These are phyloP conservation scores for Fusarium sp. DNA, from an alignment of 2,329 filamentous ascomycete genomes.

Conservation along the genomic window DNA sequence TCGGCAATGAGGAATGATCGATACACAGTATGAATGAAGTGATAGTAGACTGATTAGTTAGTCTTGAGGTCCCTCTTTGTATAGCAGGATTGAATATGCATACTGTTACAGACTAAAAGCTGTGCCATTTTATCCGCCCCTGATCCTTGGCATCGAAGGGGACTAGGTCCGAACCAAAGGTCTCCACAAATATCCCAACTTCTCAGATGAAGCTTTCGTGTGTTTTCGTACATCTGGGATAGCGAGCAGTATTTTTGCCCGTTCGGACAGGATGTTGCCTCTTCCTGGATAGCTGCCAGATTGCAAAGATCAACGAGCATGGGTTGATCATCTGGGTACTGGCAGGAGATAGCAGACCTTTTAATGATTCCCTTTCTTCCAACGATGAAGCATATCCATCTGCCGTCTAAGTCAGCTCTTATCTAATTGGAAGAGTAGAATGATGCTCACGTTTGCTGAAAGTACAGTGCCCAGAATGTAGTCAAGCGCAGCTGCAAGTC, in stretches of 20 bases:
- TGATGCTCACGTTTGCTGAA: background rate
- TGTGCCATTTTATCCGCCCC: background rate
- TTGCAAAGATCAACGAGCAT: background rate
- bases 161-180: background rate
- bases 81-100: rapidly evolving
- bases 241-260: rapidly evolving
- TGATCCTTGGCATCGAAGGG: background rate
- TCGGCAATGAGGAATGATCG: background rate
- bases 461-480: background rate
- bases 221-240: background rate
- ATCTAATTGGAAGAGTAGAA: rapidly evolving
- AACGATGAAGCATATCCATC: background rate
- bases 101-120: background rate
- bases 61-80: rapidly evolving
- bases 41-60: rapidly evolving
- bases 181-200: background rate
- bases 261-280: background rate
- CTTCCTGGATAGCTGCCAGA: background rate
- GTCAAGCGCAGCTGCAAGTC: background rate
- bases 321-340: background rate
- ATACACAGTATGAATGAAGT: background rate
- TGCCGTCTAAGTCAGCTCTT: rapidly evolving
- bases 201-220: background rate
- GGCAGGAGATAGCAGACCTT: background rate
- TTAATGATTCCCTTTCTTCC: background rate